A percentile compares a stretch with the other conserved stretches of the same genome.
phyloP scores from a whole-genome alignment of 768 basidiomycete genomes.

The Galerina marginata region DNA sequence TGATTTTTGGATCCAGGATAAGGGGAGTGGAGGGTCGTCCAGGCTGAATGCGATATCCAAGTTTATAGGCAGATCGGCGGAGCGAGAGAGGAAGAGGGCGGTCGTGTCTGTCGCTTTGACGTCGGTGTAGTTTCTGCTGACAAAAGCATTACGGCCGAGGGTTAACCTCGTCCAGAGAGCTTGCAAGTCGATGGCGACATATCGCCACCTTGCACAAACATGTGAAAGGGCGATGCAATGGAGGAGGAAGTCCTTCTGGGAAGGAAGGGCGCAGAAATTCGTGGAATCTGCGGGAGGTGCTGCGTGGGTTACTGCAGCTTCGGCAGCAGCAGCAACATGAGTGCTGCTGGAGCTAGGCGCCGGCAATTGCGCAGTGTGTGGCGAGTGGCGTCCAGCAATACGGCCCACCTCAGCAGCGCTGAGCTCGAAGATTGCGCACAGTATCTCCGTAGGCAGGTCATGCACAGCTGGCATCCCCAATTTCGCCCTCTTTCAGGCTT shows the following conservation, averaged over 20 bases:
- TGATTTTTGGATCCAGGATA: neutral
- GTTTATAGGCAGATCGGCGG: neutral
- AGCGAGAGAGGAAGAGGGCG: slow-evolving; percentile 4
- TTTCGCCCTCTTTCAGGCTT: neutral
- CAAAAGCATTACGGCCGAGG: slow-evolving; percentile 8
- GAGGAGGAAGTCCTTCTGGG: neutral
- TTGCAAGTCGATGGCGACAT: slow-evolving; percentile 11
- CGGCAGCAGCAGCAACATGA: neutral
- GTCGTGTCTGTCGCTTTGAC: slow-evolving; percentile 1
- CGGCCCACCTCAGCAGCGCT: neutral
- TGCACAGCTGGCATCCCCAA: neutral
- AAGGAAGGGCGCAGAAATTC: neutral
- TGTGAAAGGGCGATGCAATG: slow-evolving; percentile 12
- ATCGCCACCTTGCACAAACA: slow-evolving; percentile 13
- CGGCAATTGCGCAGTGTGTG: neutral
- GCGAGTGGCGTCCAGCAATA: neutral
- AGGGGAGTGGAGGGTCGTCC: neutral
- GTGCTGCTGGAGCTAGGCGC: neutral
- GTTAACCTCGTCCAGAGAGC: slow-evolving; percentile 11
- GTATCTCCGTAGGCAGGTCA: slow-evolving; percentile 14
- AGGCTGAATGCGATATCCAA: slow-evolving; percentile 9
- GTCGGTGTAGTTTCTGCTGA: slow-evolving; percentile 1
- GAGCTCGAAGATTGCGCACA: slow-evolving; percentile 15
- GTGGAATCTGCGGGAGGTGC: neutral
- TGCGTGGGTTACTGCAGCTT: neutral